Conservation (phyloP, 345 rosid species). For the Isatis tinctoria region DNA sequence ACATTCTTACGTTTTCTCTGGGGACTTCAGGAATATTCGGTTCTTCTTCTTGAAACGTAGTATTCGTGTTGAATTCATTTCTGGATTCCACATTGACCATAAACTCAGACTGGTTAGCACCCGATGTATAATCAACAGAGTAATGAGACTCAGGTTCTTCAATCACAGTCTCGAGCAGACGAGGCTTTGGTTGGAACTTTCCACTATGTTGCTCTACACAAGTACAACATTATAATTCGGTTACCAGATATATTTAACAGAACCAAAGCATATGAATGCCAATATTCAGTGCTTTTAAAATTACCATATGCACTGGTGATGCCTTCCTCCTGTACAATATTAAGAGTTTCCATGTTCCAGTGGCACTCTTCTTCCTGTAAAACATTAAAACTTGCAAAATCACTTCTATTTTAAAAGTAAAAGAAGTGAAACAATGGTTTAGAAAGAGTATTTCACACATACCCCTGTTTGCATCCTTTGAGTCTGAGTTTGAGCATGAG, state of each 20-base stretch:
- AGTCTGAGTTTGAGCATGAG: not conserved
- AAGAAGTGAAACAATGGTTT: not conserved
- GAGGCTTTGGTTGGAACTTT: conserved; percentile 47
- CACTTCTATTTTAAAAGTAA: not conserved
- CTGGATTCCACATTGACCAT: conserved; percentile 28
- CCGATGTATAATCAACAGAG: conserved; percentile 29
- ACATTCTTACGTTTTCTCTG: conserved; percentile 35
- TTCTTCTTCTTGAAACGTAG: conserved; percentile 18
- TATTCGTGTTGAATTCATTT: not conserved
- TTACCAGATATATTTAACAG: not conserved
- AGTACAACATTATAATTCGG: not conserved
- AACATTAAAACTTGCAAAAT: not conserved
- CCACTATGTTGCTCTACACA: conserved; percentile 34
- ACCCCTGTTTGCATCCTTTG: conserved; percentile 13
- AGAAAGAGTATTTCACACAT: not conserved
- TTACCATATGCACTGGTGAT: conserved; percentile 26
- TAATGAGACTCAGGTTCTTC: conserved; percentile 32
- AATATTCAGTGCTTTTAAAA: not conserved
- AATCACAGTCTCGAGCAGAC: conserved; percentile 34
- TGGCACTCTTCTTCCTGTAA: conserved; percentile 34
- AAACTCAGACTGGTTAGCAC: conserved; percentile 23
- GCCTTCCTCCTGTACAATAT: conserved; percentile 36
- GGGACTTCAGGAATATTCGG: conserved; percentile 26
- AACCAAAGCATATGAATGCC: not conserved
- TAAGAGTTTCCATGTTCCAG: conserved; percentile 38